Evolutionary conservation across 176 grass and related monocot genomes (phyloP), one percentile per base, ranked within the genome.

Genomic region (Oryza meridionalis): DNA sequence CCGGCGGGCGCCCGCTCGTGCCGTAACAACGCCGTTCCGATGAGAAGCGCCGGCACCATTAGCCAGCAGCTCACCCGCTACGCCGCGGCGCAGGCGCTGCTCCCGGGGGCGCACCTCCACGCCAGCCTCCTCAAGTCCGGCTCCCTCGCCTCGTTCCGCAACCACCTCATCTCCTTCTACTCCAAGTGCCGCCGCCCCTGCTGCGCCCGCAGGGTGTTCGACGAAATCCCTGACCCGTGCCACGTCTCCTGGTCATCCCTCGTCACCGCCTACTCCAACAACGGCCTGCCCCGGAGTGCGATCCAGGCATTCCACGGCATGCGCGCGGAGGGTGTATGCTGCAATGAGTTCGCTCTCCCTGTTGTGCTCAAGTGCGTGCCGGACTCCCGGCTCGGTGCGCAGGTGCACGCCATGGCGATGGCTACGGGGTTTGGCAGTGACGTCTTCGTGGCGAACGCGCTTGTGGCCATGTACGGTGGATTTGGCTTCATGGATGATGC

Each of bases 271-370:
- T 95, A 91, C 82, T 74, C 89, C 61, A 86, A 88, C 83, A 98
- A 91, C 15, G 77, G 45, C 26, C 81, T 93, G 69, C 82, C 88
- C 61, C 79, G 64, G 65, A 84, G 90, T 15, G 86, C 92, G 4
- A 82, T 98, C 44, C 3, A 15, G 16, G 45, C 77, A 33, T 95
- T 95, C 66, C 73, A 55, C 16, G 63, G 51, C 61, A 95, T 95
- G 96, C 93, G 87, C 25, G 80, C 64, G 72, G 72, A 22, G 4
- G 79, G 82, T 72, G 76, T 90, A 22, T 85, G 55, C 27, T 93
- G 84, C 85, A 95, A 98, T 67, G 92, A 95, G 84, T 98, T 90
- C 77, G 89, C 85, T 19, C 84, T 98, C 55, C 96, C 93, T 33
- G 61, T 88, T 67, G 86, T 93, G 77, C 81, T 98, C 82, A 93